Evolutionary conservation across 1,284 basidiomycete genomes (phyloP), one percentile per base, ranked within the genome.

Genomic region (Phellinidium pouzarii): DNA sequence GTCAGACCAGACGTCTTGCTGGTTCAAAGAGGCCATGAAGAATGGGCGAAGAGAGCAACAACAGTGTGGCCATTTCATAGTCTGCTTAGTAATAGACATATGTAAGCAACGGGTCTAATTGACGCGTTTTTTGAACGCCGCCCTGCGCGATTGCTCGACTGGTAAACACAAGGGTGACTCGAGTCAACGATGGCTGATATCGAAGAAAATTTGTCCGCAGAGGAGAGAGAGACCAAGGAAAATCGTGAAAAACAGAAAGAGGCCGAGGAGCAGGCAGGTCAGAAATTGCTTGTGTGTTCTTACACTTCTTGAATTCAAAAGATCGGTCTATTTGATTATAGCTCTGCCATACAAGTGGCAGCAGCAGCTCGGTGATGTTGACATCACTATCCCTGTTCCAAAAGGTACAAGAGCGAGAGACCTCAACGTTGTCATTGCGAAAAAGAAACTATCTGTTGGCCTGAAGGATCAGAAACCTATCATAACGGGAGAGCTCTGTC

Each of bases 301-400:
- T 50, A 52, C 26, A 23, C 54, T 41, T 55, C 59, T 54, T 56
- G 50, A 42, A 52, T 63, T 53, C 60, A 61, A 60, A 57, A 59
- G 62, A 52, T 50, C 51, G 44, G 53, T 50, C 59, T 42, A 6
- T 25, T 25, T 23, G 37, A 12, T 23, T 52, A 52, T 64, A 92
- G 90, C 82, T 12, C 75, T 99, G 54, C 96, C 96, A 1, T 99
- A 97, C 70, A 75, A 70, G 48, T 99, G 96, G 96, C 82, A 73
- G 44, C 96, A 99, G 66, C 84, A 93, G 61, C 77, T 99, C 4
- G 82, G 82, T 22, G 91, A 95, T 51, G 80, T 98, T 29, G 89
- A 94, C 52, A 71, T 99, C 53, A 74, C 77, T 4, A 75, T 98
- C 2, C 85, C 88, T 5, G 84, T 99, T 1, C 91, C 93, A 4